Conservation (phyloP, 345 rosid genomes). For the Salix viminalis region DNA sequence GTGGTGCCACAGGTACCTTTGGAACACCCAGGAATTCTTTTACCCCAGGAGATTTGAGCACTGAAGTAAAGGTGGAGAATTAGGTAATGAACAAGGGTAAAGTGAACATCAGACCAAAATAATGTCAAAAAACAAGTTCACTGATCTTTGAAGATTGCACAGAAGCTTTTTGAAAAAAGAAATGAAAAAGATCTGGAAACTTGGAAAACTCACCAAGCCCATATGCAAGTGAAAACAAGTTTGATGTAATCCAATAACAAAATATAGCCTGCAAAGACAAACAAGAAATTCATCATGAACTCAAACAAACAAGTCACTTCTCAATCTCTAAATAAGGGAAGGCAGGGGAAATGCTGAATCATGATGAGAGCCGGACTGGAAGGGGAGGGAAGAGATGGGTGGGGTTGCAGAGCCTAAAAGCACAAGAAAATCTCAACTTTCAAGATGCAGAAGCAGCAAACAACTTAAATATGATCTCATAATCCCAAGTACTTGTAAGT, state of each 20-base stretch:
- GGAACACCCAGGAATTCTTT: constrained; percentile 67
- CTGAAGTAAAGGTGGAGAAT: constrained; percentile 29
- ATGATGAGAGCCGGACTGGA: neutral
- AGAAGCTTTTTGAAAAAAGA: neutral
- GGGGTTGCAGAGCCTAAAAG: neutral
- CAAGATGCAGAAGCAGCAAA: neutral
- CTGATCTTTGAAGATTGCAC: neutral
- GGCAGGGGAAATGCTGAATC: neutral
- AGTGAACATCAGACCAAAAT: neutral
- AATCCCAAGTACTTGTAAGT: neutral
- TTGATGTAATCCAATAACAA: constrained; percentile 88
- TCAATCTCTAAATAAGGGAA: neutral
- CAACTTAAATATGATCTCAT: neutral
- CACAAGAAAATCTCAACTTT: neutral
- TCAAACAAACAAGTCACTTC: neutral
- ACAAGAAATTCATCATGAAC: neutral
- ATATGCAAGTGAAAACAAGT: constrained; percentile 62
- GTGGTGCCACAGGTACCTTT: constrained; percentile 43
- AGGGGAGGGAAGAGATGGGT: neutral
- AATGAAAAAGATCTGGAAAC: neutral
- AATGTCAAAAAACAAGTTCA: neutral
- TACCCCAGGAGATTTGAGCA: constrained; percentile 56
- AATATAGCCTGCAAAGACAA: constrained; percentile 68
- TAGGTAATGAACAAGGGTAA: neutral
- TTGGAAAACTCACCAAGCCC: constrained; percentile 58